Percentiles rank a stretch among this genome's conserved stretches.
These are phyloP conservation scores for Lathyrus sativus DNA, from an alignment of 306 rosid species.

Conservation along the genomic window DNA sequence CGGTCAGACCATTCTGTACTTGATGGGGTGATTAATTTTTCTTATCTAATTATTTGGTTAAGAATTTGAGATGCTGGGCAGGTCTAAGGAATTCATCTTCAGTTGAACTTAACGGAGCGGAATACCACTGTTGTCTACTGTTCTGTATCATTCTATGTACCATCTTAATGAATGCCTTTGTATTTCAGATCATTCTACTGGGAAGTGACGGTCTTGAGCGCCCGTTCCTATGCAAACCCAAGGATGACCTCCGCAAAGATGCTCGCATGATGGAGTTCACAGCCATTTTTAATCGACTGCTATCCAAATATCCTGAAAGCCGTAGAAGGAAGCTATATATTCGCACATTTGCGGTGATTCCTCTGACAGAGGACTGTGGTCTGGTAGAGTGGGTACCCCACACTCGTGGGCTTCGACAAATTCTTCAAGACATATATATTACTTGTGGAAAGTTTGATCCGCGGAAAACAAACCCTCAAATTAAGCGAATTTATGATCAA, in stretches of 20 bases:
- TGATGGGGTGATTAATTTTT: conserved; percentile 21
- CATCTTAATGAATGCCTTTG: conserved; percentile 37
- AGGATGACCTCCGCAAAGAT: conserved; percentile 98
- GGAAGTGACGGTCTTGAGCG: conserved; percentile 94
- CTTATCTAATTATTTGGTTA: conserved; percentile 9
- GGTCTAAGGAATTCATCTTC: conserved; percentile 16
- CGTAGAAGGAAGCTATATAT: conserved; percentile 91
- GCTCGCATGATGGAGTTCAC: conserved; percentile 99
- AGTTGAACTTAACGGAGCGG: conserved; percentile 24
- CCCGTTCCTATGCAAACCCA: conserved; percentile 94
- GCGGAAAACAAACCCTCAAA: conserved; percentile 84
- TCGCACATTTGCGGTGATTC: conserved; percentile 94
- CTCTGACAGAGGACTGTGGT: conserved; percentile 98
- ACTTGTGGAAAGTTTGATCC: conserved; percentile 84
- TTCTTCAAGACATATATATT: conserved; percentile 85
- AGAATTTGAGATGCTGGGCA: conserved; percentile 19
- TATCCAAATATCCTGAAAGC: conserved; percentile 95
- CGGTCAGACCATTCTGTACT: conserved; percentile 9
- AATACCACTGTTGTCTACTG: conserved; percentile 26
- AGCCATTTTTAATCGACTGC: conserved; percentile 84
- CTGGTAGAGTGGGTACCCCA: conserved; percentile 99
- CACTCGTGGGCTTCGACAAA: conserved; percentile 89
- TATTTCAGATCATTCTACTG: conserved; percentile 73
- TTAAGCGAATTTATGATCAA: conserved; percentile 87
- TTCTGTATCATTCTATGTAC: conserved; percentile 1